Evolutionary conservation across 2,329 filamentous ascomycete species (phyloP).

Genomic region (Ceratocystis variospora): DNA sequence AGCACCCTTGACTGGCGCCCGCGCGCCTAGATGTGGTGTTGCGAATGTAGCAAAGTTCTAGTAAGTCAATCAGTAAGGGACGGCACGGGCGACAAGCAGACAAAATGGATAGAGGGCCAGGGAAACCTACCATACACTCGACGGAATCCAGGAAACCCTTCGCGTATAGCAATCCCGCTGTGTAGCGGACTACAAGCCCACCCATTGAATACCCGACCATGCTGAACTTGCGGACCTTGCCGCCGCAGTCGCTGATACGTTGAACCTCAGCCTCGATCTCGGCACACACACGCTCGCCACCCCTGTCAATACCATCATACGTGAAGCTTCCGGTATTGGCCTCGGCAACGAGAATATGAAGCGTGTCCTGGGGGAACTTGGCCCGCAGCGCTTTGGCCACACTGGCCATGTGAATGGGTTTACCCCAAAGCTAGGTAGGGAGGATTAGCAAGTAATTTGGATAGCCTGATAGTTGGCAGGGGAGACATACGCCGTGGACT

Average conservation of each 20-base stretch:
- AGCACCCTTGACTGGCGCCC: conserved; percentile 53
- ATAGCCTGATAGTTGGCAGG: not conserved
- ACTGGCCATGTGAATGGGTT: conserved; percentile 56
- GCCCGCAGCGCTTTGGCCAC: conserved; percentile 52
- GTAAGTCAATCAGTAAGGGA: not conserved
- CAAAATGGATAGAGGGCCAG: not conserved
- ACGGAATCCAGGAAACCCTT: conserved; percentile 68
- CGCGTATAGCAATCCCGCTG: conserved; percentile 67
- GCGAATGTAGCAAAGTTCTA: conserved; percentile 90
- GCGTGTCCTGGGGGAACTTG: conserved; percentile 44
- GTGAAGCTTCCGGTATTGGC: conserved; percentile 61
- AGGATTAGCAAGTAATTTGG: conserved; percentile 19
- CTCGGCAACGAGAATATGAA: conserved; percentile 59
- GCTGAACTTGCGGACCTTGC: conserved; percentile 67
- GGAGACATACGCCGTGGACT: conserved; percentile 53
- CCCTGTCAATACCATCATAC: conserved; percentile 55
- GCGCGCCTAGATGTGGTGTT: conserved; percentile 66
- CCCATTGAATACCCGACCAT: conserved; percentile 83
- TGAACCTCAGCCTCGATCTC: conserved; percentile 54
- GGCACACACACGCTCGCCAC: conserved; percentile 51
- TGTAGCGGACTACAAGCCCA: conserved; percentile 74
- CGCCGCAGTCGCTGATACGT: conserved; percentile 44
- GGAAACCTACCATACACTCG: conserved; percentile 51
- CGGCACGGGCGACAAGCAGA: not conserved
- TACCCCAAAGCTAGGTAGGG: conserved; percentile 54